Evolutionary conservation across 192 early-diverging fungal species (phyloP).

Genomic region (Coemansia sp.): DNA sequence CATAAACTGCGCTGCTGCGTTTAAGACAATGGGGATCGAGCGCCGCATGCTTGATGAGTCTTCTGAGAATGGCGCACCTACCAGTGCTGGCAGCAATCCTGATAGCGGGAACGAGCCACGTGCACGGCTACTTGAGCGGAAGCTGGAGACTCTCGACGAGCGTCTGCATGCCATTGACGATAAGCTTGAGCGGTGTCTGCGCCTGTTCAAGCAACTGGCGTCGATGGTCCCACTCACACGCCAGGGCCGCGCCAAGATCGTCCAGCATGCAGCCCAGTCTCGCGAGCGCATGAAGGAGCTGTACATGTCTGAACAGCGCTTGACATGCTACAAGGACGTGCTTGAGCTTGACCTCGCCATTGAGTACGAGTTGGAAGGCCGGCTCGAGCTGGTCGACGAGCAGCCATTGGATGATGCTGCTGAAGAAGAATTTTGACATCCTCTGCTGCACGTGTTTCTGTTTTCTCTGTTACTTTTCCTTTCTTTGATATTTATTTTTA

Average conservation of each 20-base stretch:
- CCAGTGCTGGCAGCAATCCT: neutral
- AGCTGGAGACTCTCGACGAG: constrained; percentile 54
- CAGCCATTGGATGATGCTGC: neutral
- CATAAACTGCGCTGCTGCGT: constrained; percentile 76
- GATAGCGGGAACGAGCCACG: constrained; percentile 15
- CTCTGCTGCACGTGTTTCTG: neutral
- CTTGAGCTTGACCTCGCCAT: constrained; percentile 61
- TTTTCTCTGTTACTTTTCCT: neutral
- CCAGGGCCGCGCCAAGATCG: constrained; percentile 59
- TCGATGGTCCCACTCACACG: constrained; percentile 72
- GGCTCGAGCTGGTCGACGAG: neutral
- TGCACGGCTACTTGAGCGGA: constrained; percentile 40
- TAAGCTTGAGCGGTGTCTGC: constrained; percentile 56
- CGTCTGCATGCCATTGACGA: constrained; percentile 55
- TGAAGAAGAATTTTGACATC: neutral
- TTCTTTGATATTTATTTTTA: constrained; percentile 5
- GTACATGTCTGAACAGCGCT: constrained; percentile 60
- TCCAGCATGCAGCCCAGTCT: constrained; percentile 46
- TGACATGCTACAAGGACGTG: constrained; percentile 73
- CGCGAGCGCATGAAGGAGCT: constrained; percentile 57
- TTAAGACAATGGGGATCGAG: constrained; percentile 61
- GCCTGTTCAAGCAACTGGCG: constrained; percentile 64
- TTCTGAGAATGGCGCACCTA: neutral
- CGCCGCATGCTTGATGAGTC: constrained; percentile 14
- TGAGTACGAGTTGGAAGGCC: constrained; percentile 43